A percentile compares a stretch with the other conserved stretches of the same genome.
These are phyloP conservation scores for Rubia balearica DNA, from an alignment of 305 asterid species.

Conservation along the genomic window DNA sequence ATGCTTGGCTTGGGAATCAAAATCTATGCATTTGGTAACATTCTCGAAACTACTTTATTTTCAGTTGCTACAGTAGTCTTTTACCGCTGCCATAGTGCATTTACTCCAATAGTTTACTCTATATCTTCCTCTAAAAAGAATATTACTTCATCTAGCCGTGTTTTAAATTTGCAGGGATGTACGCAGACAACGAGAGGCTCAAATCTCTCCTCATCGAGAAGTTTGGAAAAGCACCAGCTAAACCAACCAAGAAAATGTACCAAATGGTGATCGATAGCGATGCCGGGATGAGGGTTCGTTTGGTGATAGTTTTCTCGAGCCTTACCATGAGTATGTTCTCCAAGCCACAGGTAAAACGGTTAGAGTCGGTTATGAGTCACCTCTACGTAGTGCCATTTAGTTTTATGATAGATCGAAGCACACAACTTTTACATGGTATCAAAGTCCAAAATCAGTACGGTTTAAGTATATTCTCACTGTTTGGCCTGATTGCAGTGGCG, in stretches of 20 bases:
- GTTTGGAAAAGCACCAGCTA: constrained; percentile 43
- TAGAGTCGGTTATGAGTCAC: too few relatives aligned
- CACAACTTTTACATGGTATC: neutral
- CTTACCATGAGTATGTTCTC: constrained; percentile 70
- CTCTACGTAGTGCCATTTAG: too few relatives aligned
- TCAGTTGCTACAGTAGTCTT: too few relatives aligned
- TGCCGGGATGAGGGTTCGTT: constrained; percentile 45
- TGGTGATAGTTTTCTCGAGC: constrained; percentile 55
- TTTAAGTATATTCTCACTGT: neutral
- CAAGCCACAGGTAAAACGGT: constrained; percentile 55
- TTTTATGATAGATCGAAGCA: neutral
- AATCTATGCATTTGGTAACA: constrained; percentile 54
- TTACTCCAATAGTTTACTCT: too few relatives aligned
- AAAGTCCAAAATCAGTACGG: too few relatives aligned
- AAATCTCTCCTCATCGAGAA: constrained; percentile 37
- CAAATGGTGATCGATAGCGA: constrained; percentile 56
- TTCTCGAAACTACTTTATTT: neutral
- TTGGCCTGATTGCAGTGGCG: constrained; percentile 40
- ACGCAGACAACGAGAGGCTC: constrained; percentile 58
- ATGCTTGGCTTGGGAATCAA: constrained; percentile 65
- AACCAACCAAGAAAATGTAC: constrained; percentile 62
- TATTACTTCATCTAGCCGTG: neutral
- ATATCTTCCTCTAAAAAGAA: too few relatives aligned
- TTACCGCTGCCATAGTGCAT: too few relatives aligned
- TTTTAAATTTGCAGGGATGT: constrained; percentile 41